Percentiles rank a stretch among this genome's conserved stretches.
Evolutionary conservation across 352 stramenopile species (phyloP).

Genomic region (Pythium sukuiense): DNA sequence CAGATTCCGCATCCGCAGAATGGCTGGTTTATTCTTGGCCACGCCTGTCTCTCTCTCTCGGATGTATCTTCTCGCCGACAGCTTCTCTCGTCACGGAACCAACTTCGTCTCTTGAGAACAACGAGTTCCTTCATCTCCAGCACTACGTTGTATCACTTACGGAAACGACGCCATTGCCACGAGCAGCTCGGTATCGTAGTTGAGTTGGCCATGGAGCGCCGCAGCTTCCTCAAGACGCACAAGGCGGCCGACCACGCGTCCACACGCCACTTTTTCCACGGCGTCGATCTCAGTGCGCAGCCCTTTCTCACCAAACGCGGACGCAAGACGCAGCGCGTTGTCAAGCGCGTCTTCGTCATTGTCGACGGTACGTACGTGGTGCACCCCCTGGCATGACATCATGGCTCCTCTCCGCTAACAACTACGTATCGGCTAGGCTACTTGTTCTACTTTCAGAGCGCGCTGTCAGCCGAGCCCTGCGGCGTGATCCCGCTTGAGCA

Average conservation of each 20-base stretch:
- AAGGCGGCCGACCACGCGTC: conserved; percentile 3
- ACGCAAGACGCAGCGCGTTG: conserved; percentile 59
- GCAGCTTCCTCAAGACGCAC: conserved; percentile 22
- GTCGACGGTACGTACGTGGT: conserved; percentile 45
- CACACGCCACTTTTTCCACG: conserved; percentile 49
- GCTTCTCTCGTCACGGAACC: background rate
- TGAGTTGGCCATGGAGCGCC: conserved; percentile 20
- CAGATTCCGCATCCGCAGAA: conserved; percentile 1
- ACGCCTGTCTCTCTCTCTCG: background rate
- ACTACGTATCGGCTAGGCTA: conserved; percentile 37
- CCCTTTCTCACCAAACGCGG: conserved; percentile 75
- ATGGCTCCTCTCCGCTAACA: too few relatives aligned
- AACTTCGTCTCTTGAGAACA: too few relatives aligned
- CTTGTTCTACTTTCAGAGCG: conserved; percentile 79
- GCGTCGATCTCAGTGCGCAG: conserved; percentile 61
- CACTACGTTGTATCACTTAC: background rate
- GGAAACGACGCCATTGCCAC: background rate
- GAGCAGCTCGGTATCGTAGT: background rate
- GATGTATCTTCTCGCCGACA: background rate
- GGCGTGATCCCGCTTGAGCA: conserved; percentile 63
- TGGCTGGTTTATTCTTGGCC: conserved; percentile 8
- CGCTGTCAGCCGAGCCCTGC: conserved; percentile 47
- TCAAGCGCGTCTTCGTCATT: conserved; percentile 76
- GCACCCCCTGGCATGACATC: background rate
- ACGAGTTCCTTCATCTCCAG: background rate